Conservation (phyloP, 2,329 filamentous ascomycete genomes). For the Alternaria sp. region DNA sequence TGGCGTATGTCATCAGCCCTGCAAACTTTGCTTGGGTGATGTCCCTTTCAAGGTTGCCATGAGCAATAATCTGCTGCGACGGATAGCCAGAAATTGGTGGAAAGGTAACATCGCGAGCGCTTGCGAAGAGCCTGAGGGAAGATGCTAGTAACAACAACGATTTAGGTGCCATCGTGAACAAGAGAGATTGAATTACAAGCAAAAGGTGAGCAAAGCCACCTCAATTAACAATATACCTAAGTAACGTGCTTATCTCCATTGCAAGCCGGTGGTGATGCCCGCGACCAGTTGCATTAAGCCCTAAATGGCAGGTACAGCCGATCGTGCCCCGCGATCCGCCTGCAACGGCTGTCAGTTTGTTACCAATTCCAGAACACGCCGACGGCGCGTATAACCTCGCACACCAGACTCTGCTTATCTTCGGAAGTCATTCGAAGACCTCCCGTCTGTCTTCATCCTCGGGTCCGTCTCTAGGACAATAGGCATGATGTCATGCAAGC, state of each 20-base stretch:
- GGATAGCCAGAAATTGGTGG: slow-evolving; percentile 47
- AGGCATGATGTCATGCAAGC: no score
- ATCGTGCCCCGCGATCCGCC: slow-evolving; percentile 6
- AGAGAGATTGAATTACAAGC: neutral
- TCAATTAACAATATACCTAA: neutral
- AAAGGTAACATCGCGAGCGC: slow-evolving; percentile 53
- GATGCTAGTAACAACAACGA: neutral
- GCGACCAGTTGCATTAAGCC: slow-evolving; percentile 4
- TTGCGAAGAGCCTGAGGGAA: neutral
- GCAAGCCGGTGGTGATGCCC: neutral
- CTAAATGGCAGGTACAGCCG: slow-evolving; percentile 20
- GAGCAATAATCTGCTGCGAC: slow-evolving; percentile 41
- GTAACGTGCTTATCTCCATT: slow-evolving; percentile 3
- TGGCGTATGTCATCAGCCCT: slow-evolving; percentile 56
- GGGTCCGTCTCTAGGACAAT: no score
- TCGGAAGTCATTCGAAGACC: neutral
- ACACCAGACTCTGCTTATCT: neutral
- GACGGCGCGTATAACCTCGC: neutral
- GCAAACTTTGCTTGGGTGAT: slow-evolving; percentile 45
- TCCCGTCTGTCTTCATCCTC: neutral
- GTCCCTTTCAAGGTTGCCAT: slow-evolving; percentile 28
- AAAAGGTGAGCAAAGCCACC: neutral
- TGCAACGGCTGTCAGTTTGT: slow-evolving; percentile 9
- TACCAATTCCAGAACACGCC: slow-evolving; percentile 3
- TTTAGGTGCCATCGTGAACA: neutral